phyloP scores from a whole-genome alignment of 768 basidiomycete species.

The Boletus rufocinnamomeus region DNA sequence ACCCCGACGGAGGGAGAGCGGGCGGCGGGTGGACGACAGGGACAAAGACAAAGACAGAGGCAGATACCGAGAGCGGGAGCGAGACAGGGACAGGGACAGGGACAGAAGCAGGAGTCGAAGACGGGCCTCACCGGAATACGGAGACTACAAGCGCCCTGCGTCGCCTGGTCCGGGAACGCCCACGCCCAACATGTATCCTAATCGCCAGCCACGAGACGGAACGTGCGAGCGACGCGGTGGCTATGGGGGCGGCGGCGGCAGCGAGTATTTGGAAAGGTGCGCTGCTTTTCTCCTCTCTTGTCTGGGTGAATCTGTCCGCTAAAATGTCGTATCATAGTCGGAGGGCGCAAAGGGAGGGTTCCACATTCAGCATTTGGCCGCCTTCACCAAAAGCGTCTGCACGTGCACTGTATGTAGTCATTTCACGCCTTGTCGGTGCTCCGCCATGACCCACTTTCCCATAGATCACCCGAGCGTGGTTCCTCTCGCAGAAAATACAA shows the following conservation, averaged over 20 bases:
- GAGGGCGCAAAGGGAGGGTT: constrained; percentile 61
- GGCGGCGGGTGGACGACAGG: constrained; percentile 10
- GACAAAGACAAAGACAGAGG: constrained; percentile 22
- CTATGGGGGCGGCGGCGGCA: constrained; percentile 34
- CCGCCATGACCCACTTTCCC: not conserved
- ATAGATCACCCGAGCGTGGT: constrained; percentile 59
- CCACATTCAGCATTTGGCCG: constrained; percentile 73
- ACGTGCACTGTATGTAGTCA: constrained; percentile 51
- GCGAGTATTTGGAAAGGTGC: constrained; percentile 72
- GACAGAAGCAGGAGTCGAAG: constrained; percentile 25
- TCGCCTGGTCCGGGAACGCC: constrained; percentile 42
- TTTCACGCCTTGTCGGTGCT: not conserved
- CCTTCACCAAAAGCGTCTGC: constrained; percentile 71
- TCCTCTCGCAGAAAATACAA: constrained; percentile 59
- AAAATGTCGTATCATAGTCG: constrained; percentile 51
- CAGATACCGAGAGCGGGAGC: constrained; percentile 25
- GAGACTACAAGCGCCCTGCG: constrained; percentile 52
- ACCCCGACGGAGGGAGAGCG: constrained; percentile 11
- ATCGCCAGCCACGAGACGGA: constrained; percentile 27
- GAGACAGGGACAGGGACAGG: constrained; percentile 17
- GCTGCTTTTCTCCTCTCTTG: constrained; percentile 17
- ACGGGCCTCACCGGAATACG: constrained; percentile 60
- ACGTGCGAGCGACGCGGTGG: constrained; percentile 29
- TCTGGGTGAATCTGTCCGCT: not conserved
- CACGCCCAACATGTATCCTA: constrained; percentile 59